Conservation (phyloP, 2,329 filamentous ascomycete species). For the Cladosporium sp. region DNA sequence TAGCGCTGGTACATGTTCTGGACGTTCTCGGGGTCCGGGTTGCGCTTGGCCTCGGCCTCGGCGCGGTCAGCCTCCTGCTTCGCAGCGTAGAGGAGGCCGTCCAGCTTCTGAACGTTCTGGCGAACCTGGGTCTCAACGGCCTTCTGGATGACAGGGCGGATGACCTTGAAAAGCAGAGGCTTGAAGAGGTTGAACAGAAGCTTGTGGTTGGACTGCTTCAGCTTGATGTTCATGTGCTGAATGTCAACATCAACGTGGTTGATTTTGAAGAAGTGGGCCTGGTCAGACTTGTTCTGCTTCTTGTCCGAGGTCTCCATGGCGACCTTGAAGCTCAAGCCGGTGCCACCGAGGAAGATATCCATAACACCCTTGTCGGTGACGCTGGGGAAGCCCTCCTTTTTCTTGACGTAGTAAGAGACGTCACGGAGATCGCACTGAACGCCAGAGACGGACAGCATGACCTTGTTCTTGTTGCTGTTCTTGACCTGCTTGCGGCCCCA, state of each 20-base stretch:
- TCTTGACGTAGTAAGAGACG: conserved; percentile 92
- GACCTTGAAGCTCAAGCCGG: conserved; percentile 88
- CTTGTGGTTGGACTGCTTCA: conserved; percentile 96
- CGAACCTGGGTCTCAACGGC: conserved; percentile 85
- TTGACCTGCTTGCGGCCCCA: conserved; percentile 86
- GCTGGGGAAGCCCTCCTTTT: conserved; percentile 87
- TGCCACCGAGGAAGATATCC: conserved; percentile 82
- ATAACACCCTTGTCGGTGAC: conserved; percentile 83
- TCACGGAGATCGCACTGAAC: conserved; percentile 87
- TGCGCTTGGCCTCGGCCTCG: conserved; percentile 58
- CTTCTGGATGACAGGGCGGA: conserved; percentile 82
- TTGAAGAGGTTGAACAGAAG: conserved; percentile 82
- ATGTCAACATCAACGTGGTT: conserved; percentile 57
- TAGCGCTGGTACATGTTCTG: conserved; percentile 88
- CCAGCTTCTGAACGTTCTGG: conserved; percentile 72
- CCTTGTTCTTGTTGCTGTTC: conserved; percentile 77
- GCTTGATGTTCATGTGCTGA: conserved; percentile 59
- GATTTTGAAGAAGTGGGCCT: conserved; percentile 87
- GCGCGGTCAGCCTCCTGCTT: conserved; percentile 79
- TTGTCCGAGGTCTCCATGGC: conserved; percentile 73
- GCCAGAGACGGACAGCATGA: conserved; percentile 82
- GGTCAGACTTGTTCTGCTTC: conserved; percentile 53
- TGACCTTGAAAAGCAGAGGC: conserved; percentile 76
- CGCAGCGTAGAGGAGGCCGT: conserved; percentile 68
- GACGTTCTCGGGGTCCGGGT: conserved; percentile 63